A percentile compares a stretch with the other conserved stretches of the same genome.
phyloP scores from a whole-genome alignment of 192 early-diverging fungal species.

The Coemansia sp. region DNA sequence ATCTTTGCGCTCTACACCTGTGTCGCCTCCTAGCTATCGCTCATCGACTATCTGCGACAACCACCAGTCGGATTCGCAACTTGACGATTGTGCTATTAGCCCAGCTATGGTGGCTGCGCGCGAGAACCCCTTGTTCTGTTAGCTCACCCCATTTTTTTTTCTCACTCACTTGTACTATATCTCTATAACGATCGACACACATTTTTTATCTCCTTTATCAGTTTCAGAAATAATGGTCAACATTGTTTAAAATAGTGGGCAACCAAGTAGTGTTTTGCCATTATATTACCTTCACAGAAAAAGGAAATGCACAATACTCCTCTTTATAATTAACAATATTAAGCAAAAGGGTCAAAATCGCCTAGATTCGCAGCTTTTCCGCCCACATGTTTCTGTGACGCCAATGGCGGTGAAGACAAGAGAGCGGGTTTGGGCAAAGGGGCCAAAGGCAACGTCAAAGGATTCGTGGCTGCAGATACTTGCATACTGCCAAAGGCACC shows the following conservation, averaged over 20 bases:
- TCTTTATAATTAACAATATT: neutral
- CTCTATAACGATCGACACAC: neutral
- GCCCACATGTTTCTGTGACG: conserved; percentile 37
- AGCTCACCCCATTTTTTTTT: conserved; percentile 1
- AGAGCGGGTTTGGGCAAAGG: conserved; percentile 5
- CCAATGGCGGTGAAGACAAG: neutral
- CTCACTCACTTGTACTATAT: conserved; percentile 7
- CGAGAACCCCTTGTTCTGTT: conserved; percentile 42
- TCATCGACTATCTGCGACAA: conserved; percentile 4
- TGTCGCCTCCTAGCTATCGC: conserved; percentile 9
- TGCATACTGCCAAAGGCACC: conserved; percentile 1
- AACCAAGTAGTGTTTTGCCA: too few relatives aligned
- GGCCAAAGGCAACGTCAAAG: neutral
- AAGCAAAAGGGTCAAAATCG: conserved; percentile 54
- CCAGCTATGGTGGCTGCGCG: conserved; percentile 22
- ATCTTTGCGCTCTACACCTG: neutral
- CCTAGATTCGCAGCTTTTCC: conserved; percentile 43
- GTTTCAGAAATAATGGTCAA: neutral
- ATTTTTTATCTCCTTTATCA: neutral
- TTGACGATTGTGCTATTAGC: neutral
- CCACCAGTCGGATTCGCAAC: neutral
- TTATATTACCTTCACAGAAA: neutral
- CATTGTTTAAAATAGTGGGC: too few relatives aligned
- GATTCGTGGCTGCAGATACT: neutral
- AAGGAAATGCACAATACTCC: conserved; percentile 2